Percentiles rank a stretch among this genome's conserved stretches.
These are phyloP conservation scores for Hemerocallis citrina DNA, from an alignment of 106 monocot species.

Conservation along the genomic window DNA sequence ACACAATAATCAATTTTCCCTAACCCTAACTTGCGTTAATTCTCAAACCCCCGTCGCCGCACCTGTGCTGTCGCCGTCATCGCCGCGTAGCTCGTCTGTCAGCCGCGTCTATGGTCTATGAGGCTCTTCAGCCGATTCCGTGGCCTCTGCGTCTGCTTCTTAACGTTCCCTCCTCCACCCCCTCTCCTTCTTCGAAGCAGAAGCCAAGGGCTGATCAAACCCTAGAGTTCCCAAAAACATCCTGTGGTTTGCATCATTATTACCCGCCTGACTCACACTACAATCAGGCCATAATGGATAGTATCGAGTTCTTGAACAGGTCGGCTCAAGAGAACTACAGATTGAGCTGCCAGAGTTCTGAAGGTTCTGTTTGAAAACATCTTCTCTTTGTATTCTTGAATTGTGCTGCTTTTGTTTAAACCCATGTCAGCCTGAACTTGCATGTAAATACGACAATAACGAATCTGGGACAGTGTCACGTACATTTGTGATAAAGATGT, in stretches of 20 bases:
- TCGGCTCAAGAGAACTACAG: neutral
- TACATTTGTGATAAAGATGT: no score
- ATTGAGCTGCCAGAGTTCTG: neutral
- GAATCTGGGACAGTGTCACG: no score
- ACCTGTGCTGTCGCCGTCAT: no score
- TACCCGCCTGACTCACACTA: slow-evolving; percentile 15
- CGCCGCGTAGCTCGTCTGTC: no score
- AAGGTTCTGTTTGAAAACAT: neutral
- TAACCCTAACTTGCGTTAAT: no score
- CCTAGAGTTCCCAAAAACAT: neutral
- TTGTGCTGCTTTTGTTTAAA: no score
- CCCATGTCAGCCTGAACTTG: no score
- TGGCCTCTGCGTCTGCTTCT: neutral
- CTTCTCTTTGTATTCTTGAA: no score
- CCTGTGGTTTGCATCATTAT: neutral
- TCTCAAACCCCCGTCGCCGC: no score
- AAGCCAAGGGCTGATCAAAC: neutral
- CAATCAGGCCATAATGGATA: slow-evolving; percentile 17
- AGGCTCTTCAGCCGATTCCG: neutral
- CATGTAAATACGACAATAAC: no score
- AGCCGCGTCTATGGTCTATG: neutral
- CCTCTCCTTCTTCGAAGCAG: neutral
- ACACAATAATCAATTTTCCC: no score
- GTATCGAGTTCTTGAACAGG: slow-evolving; percentile 26
- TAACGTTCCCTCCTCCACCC: neutral